phyloP scores from a whole-genome alignment of 352 stramenopile genomes.

The Globisporangium viniferum region DNA sequence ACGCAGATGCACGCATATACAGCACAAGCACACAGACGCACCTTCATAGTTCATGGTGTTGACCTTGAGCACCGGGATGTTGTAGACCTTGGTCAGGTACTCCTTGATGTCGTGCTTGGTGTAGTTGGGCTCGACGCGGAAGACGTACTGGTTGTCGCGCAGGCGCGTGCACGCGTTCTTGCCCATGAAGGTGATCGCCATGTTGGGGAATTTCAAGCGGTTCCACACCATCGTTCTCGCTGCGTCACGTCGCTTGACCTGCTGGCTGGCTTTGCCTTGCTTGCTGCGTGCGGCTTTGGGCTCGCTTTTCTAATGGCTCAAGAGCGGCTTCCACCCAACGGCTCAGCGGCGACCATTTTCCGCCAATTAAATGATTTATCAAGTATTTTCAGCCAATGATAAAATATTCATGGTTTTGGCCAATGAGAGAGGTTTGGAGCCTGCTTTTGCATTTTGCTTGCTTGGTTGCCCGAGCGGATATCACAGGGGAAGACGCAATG shows the following conservation, averaged over 20 bases:
- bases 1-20: background rate
- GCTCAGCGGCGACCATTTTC: slow-evolving; percentile 10
- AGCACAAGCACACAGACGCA: slow-evolving; percentile 25
- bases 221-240: slow-evolving; percentile 76
- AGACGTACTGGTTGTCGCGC: slow-evolving; percentile 86
- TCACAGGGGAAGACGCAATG: slow-evolving; percentile 27
- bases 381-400: slow-evolving; percentile 22
- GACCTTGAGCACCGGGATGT: slow-evolving; percentile 92
- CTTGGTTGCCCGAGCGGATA: background rate
- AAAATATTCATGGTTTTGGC: slow-evolving; percentile 19
- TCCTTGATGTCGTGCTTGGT: slow-evolving; percentile 98
- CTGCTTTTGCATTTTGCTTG: background rate
- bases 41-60: slow-evolving; percentile 95
- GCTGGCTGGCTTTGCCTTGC: background rate
- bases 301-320: background rate
- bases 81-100: slow-evolving; percentile 97
- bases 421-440: slow-evolving; percentile 19
- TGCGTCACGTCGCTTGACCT: slow-evolving; percentile 4
- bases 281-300: background rate
- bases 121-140: slow-evolving; percentile 94
- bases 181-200: slow-evolving; percentile 84
- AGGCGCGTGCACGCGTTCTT: slow-evolving; percentile 78
- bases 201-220: slow-evolving; percentile 84
- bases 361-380: slow-evolving; percentile 11
- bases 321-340: slow-evolving; percentile 2